Percentiles rank a stretch among this genome's conserved stretches.
phyloP scores from a whole-genome alignment of 2,329 filamentous ascomycete species.

The Plenodomus biglobosus region DNA sequence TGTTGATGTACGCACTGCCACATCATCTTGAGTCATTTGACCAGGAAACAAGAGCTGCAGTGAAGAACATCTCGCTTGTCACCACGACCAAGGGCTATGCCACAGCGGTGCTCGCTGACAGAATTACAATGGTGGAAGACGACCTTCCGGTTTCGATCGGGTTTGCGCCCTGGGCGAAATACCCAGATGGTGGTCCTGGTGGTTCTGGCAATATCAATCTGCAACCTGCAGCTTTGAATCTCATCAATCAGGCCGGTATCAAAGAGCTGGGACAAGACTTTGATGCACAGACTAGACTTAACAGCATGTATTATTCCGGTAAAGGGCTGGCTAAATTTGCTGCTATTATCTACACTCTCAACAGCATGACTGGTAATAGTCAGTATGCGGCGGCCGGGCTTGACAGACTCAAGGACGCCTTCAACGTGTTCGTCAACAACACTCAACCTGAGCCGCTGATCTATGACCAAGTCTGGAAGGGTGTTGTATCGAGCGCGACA shows the following conservation, averaged over 20 bases:
- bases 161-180: conserved; percentile 76
- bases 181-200: conserved; percentile 39
- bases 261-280: conserved; percentile 79
- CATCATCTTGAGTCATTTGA: conserved; percentile 84
- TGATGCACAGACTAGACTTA: conserved; percentile 68
- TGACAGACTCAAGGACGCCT: conserved; percentile 54
- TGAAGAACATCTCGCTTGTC: conserved; percentile 62
- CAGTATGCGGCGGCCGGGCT: conserved; percentile 55
- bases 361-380: conserved; percentile 63
- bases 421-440: conserved; percentile 52
- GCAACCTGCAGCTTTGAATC: conserved; percentile 54
- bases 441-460: conserved; percentile 55
- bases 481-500: conserved; percentile 75
- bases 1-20: conserved; percentile 88
- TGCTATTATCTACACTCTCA: conserved; percentile 47
- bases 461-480: conserved; percentile 70
- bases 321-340: conserved; percentile 51
- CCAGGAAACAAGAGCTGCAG: conserved; percentile 51
- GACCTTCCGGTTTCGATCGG: conserved; percentile 70
- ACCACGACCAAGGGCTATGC: conserved; percentile 88
- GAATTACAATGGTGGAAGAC: conserved; percentile 69
- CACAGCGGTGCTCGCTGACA: conserved; percentile 59
- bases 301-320: conserved; percentile 95
- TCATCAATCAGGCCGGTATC: conserved; percentile 63
- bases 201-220: conserved; percentile 43